phyloP scores from a whole-genome alignment of 2,329 filamentous ascomycete species.

The Talaromyces sp. region DNA sequence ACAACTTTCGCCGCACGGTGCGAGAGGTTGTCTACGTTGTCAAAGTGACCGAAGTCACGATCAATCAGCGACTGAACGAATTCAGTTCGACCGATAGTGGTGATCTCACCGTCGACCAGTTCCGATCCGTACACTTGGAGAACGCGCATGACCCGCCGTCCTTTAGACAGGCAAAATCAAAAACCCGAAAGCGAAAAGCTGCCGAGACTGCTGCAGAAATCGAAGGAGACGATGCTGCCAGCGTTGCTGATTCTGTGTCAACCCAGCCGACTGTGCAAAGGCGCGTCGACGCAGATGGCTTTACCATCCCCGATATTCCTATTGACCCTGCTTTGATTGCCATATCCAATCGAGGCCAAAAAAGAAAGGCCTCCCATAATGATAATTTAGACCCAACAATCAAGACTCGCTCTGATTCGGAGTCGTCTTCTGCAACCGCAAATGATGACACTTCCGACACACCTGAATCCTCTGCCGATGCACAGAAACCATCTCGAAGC shows the following conservation, averaged over 20 bases:
- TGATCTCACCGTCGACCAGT: conserved; percentile 80
- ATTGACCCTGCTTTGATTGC: conserved; percentile 37
- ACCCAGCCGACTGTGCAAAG: conserved; percentile 22
- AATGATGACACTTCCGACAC: conserved; percentile 10
- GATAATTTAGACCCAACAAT: background rate
- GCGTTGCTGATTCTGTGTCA: conserved; percentile 5
- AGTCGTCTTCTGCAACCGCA: background rate
- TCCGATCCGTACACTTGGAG: conserved; percentile 53
- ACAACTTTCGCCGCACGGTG: conserved; percentile 90
- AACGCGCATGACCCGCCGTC: conserved; percentile 76
- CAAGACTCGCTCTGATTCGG: background rate
- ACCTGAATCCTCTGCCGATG: conserved; percentile 12
- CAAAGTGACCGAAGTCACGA: conserved; percentile 90
- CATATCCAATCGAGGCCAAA: background rate
- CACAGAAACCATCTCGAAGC: conserved; percentile 18
- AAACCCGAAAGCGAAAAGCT: conserved; percentile 39
- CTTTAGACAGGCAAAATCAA: conserved; percentile 55
- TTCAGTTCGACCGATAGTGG: conserved; percentile 84
- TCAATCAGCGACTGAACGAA: conserved; percentile 84
- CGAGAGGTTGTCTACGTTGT: conserved; percentile 97
- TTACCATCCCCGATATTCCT: conserved; percentile 54
- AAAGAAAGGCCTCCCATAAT: background rate
- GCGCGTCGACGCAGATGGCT: conserved; percentile 61
- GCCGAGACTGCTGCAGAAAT: conserved; percentile 35
- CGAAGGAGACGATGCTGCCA: conserved; percentile 41